A percentile compares a stretch with the other conserved stretches of the same genome.
phyloP scores from a whole-genome alignment of 495 filamentous ascomycete genomes.

The Neurospora discreta region DNA sequence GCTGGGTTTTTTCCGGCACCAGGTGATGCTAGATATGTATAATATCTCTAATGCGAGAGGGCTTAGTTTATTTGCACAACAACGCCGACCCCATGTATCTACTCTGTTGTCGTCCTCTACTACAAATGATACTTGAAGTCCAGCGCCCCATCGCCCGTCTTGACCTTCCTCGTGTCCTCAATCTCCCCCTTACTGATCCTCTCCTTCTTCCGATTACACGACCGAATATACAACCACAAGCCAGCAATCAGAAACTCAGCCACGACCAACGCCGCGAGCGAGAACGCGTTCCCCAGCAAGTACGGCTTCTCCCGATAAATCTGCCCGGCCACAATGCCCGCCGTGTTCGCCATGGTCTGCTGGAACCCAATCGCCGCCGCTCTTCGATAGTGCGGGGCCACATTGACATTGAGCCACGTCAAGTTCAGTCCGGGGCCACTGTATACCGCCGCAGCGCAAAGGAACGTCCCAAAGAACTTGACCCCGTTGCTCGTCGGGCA shows the following conservation, averaged over 20 bases:
- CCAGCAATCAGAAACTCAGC: slow-evolving; percentile 25
- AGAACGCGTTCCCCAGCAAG: slow-evolving; percentile 38
- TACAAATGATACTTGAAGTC: slow-evolving; percentile 34
- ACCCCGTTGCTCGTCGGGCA: slow-evolving; percentile 22
- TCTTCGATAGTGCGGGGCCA: slow-evolving; percentile 46
- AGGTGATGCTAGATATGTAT: not conserved
- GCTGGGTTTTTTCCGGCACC: too few species aligned
- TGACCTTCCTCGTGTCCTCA: slow-evolving; percentile 32
- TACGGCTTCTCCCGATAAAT: slow-evolving; percentile 42
- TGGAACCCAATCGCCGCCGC: slow-evolving; percentile 46
- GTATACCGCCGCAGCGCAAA: slow-evolving; percentile 41
- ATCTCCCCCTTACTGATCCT: slow-evolving; percentile 29
- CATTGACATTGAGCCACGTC: slow-evolving; percentile 47
- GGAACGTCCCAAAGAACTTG: slow-evolving; percentile 46
- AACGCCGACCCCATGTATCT: not conserved
- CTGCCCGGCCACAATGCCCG: slow-evolving; percentile 43
- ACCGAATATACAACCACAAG: slow-evolving; percentile 32
- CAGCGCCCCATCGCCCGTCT: slow-evolving; percentile 35
- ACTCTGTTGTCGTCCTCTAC: not conserved
- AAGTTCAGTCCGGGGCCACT: slow-evolving; percentile 40
- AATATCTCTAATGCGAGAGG: not conserved
- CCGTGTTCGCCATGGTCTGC: slow-evolving; percentile 44
- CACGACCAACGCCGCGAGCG: slow-evolving; percentile 32
- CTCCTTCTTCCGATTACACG: slow-evolving; percentile 31
- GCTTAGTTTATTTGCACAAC: not conserved